Conservation (phyloP, 2,329 filamentous ascomycete genomes). For the Cucurbitaria berberidis region DNA sequence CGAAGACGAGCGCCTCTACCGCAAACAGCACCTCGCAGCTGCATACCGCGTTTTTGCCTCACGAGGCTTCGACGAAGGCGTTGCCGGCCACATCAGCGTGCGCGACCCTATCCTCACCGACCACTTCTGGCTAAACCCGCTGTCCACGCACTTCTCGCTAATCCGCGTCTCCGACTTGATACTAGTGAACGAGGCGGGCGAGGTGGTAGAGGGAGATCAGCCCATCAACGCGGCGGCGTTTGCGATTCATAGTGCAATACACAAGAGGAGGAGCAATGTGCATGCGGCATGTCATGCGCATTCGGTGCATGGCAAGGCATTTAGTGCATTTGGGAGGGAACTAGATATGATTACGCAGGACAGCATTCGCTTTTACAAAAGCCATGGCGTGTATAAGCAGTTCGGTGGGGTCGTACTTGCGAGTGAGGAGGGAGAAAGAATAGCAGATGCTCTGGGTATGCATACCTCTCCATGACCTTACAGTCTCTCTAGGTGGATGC, state of each 20-base stretch:
- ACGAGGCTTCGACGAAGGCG: conserved; percentile 50
- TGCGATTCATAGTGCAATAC: conserved; percentile 55
- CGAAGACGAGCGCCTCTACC: conserved; percentile 52
- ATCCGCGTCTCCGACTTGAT: conserved; percentile 53
- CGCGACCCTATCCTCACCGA: conserved; percentile 44
- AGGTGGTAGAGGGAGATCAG: conserved; percentile 50
- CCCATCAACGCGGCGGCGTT: conserved; percentile 56
- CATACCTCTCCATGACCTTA: too few species aligned
- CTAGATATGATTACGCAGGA: conserved; percentile 59
- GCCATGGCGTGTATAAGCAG: conserved; percentile 50
- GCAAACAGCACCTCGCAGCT: conserved; percentile 55
- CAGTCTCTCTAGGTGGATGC: background rate
- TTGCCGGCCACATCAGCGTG: conserved; percentile 56
- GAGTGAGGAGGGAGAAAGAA: conserved; percentile 53
- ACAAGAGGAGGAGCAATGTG: conserved; percentile 46
- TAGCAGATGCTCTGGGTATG: conserved; percentile 46
- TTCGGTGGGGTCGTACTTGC: conserved; percentile 53
- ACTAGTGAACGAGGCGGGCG: conserved; percentile 52
- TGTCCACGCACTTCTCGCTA: conserved; percentile 54
- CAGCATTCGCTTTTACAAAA: conserved; percentile 50
- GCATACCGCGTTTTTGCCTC: conserved; percentile 51
- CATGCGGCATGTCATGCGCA: conserved; percentile 55
- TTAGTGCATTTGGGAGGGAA: conserved; percentile 53
- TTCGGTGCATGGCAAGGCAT: conserved; percentile 56
- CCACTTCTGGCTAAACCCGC: conserved; percentile 52